These are phyloP conservation scores for Ustilago lituana DNA, from an alignment of 1,284 basidiomycete genomes.

Conservation along the genomic window DNA sequence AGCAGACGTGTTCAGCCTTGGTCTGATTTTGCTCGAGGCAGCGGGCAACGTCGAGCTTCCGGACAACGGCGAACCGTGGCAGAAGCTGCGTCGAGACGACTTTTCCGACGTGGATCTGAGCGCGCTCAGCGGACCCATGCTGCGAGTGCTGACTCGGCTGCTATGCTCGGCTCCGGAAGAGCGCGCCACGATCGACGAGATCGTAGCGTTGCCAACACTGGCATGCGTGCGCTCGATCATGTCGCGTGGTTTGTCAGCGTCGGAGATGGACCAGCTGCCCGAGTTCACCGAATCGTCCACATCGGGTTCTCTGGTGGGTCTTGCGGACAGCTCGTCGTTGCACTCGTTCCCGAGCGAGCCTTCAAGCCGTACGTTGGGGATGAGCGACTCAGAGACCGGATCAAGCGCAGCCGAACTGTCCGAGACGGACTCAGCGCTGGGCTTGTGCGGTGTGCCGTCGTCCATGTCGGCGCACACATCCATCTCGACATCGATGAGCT, in stretches of 20 bases:
- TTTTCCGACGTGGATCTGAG: conserved; percentile 84
- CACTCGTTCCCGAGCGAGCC: conserved; percentile 34
- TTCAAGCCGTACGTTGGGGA: conserved; percentile 27
- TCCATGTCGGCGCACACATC: conserved; percentile 21
- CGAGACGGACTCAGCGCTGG: conserved; percentile 31
- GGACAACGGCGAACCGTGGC: conserved; percentile 95
- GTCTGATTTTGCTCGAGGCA: conserved; percentile 93
- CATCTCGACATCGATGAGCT: conserved; percentile 36
- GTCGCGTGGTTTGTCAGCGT: conserved; percentile 50
- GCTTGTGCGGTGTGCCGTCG: conserved; percentile 27
- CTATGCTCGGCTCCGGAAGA: conserved; percentile 49
- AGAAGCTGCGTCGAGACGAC: conserved; percentile 88
- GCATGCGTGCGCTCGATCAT: conserved; percentile 51
- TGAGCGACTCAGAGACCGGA: conserved; percentile 26
- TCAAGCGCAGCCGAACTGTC: conserved; percentile 26
- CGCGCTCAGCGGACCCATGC: conserved; percentile 70
- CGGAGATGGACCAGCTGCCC: conserved; percentile 64
- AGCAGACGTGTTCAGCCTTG: conserved; percentile 96
- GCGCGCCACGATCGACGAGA: conserved; percentile 55
- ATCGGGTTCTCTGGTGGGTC: conserved; percentile 18
- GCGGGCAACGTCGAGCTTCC: conserved; percentile 95
- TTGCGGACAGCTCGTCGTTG: conserved; percentile 23
- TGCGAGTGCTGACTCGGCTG: conserved; percentile 54
- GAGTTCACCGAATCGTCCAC: conserved; percentile 45
- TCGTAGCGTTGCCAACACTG: conserved; percentile 51